These are phyloP conservation scores for Davidsoniella eucalypti DNA, from an alignment of 2,329 filamentous ascomycete genomes.

Conservation along the genomic window DNA sequence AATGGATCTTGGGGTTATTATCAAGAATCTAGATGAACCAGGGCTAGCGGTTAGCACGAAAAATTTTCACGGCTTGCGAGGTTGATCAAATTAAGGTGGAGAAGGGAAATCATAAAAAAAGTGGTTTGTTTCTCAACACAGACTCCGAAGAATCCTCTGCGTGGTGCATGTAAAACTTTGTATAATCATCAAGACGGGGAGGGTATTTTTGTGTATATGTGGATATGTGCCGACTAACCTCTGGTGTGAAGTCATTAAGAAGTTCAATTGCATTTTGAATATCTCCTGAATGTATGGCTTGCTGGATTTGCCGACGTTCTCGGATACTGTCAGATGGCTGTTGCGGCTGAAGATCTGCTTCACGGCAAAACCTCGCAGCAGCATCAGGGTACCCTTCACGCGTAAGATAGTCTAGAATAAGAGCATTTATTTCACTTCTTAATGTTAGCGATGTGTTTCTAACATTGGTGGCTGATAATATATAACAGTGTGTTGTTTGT, in stretches of 20 bases:
- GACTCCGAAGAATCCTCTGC: constrained; percentile 62
- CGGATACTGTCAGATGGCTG: constrained; percentile 58
- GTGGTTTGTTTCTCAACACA: constrained; percentile 77
- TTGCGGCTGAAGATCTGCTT: constrained; percentile 70
- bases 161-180: constrained; percentile 97
- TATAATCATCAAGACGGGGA: constrained; percentile 67
- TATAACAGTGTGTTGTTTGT: neutral
- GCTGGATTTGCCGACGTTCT: constrained; percentile 66
- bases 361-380: constrained; percentile 81
- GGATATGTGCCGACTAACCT: constrained; percentile 45
- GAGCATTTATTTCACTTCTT: constrained; percentile 74
- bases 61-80: neutral
- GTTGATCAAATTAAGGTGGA: too few species aligned
- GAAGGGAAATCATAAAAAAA: constrained; percentile 25
- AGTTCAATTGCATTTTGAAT: constrained; percentile 73
- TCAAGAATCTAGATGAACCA: constrained; percentile 59
- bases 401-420: constrained; percentile 94
- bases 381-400: constrained; percentile 89
- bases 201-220: constrained; percentile 10
- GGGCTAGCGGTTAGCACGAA: constrained; percentile 6
- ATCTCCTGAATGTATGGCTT: constrained; percentile 69
- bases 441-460: neutral
- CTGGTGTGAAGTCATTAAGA: constrained; percentile 77
- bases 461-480: neutral
- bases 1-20: constrained; percentile 66